Evolutionary conservation across 306 rosid genomes (phyloP), one percentile per base, ranked within the genome.

Genomic region (Trichosanthes truncata): DNA sequence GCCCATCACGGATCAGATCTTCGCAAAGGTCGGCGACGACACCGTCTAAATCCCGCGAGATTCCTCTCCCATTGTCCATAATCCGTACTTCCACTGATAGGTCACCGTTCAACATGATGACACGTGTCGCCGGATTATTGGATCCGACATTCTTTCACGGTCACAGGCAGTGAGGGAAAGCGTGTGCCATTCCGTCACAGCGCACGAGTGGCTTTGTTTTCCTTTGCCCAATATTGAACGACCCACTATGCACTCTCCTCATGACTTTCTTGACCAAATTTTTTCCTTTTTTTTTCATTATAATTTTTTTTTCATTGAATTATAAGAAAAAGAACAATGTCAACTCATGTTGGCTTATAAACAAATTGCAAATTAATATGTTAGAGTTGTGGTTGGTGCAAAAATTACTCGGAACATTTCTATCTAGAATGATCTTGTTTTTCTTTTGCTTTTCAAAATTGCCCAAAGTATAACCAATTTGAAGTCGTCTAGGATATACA

Each of bases 41-140:
- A 43, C 17, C 76, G 76, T 23, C 49, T 69, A 69, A 61, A 25
- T 71, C 55, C 35, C 76, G 1, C 20, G 6, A 41, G 76, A 69
- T 69, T 41, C 55, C 55, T 23, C 76, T 43, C 3, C 76, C 76
- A 69, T 69, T 69, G 41, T 69, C 76, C 76, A 20, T 9, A 68
- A 38, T 41, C 14, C 49, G 20, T 20, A 36, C 8, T 36, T 40
- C 4, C 9, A 62, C 41, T 31, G 5, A 31, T 65, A 23, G 6
- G 48, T 66, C 46, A 20, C 29, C 8, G 73, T 20, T 41, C 15
- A n/a, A 9, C 0, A 41, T 5, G 9, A 5, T 5, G 76, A 41
- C 35, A 40, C 76, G 76, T 69, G 76, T 1, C 53, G 9, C 14
- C 1, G 1, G 1, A 23, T n/a, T 69, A 40, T 9, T 43, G 11